Evolutionary conservation across 2,329 filamentous ascomycete species (phyloP).

Genomic region (Exserohilum rostratum): DNA sequence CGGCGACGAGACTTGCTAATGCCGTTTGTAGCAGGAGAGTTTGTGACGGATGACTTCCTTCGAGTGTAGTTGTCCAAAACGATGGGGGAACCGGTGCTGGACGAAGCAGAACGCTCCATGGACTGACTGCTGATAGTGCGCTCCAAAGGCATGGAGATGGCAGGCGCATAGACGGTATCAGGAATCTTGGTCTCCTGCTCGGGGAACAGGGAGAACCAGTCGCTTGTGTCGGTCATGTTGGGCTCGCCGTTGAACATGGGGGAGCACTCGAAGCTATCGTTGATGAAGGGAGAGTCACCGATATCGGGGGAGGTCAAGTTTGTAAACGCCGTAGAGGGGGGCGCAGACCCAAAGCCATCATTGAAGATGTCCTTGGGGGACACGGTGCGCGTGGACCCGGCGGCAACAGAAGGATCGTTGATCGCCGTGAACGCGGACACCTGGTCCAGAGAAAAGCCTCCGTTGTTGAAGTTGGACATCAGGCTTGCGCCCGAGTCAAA

Average conservation of each 20-base stretch:
- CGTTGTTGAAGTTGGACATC: constrained; percentile 50
- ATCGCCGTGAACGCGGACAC: constrained; percentile 52
- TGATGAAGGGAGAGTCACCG: constrained; percentile 76
- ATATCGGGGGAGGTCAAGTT: constrained; percentile 81
- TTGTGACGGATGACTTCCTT: constrained; percentile 50
- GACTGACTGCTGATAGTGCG: constrained; percentile 50
- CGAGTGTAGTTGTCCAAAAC: constrained; percentile 46
- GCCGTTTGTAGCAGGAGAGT: constrained; percentile 67
- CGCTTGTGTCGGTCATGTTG: constrained; percentile 62
- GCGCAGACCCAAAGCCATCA: constrained; percentile 73
- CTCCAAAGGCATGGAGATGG: constrained; percentile 45
- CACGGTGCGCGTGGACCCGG: constrained; percentile 63
- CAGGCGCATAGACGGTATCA: constrained; percentile 31
- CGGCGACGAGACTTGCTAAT: constrained; percentile 73
- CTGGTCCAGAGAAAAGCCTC: constrained; percentile 38
- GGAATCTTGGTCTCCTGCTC: constrained; percentile 49
- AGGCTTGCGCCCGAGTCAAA: constrained; percentile 57
- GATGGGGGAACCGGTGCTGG: constrained; percentile 45
- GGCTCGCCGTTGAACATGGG: constrained; percentile 69
- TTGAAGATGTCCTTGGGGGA: constrained; percentile 83
- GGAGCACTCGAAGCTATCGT: constrained; percentile 75
- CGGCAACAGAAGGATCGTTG: constrained; percentile 51
- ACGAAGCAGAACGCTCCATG: constrained; percentile 44
- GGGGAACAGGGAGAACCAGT: constrained; percentile 78
- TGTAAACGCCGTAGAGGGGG: constrained; percentile 81